Evolutionary conservation across 352 stramenopile species (phyloP).

Genomic region (Phytophthora ramorum): DNA sequence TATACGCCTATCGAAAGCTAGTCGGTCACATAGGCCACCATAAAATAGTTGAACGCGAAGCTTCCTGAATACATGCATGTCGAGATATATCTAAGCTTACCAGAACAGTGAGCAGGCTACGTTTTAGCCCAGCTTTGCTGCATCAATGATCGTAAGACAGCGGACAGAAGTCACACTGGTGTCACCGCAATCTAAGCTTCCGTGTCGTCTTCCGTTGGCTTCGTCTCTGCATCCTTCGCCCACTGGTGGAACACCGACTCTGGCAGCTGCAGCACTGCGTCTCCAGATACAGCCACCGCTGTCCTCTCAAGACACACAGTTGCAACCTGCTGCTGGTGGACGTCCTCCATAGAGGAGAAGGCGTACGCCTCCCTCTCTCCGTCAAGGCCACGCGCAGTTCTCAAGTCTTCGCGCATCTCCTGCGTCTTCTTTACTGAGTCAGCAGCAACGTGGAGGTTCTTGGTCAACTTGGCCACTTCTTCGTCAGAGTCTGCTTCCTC

Average conservation of each 20-base stretch:
- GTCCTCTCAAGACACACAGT: conserved; percentile 77
- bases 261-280: conserved; percentile 73
- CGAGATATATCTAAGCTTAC: neutral
- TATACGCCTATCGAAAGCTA: conserved; percentile 32
- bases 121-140: neutral
- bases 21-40: too few relatives aligned
- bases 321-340: conserved; percentile 61
- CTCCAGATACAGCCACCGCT: conserved; percentile 71
- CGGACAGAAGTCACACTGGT: neutral
- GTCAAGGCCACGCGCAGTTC: conserved; percentile 23
- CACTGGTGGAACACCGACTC: conserved; percentile 78
- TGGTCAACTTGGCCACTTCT: conserved; percentile 61
- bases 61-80: neutral
- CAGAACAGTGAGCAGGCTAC: neutral
- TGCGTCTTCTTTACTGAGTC: conserved; percentile 72
- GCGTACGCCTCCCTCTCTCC: conserved; percentile 46
- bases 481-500: conserved; percentile 54
- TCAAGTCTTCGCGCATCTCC: conserved; percentile 54
- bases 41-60: too few relatives aligned
- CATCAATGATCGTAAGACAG: too few relatives aligned
- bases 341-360: conserved; percentile 77
- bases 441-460: conserved; percentile 62
- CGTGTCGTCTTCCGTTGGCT: conserved; percentile 4
- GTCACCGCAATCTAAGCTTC: neutral
- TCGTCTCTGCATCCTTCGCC: conserved; percentile 36